Evolutionary conservation across 768 basidiomycete genomes (phyloP), one percentile per base, ranked within the genome.

Genomic region (Auricularia sp.): DNA sequence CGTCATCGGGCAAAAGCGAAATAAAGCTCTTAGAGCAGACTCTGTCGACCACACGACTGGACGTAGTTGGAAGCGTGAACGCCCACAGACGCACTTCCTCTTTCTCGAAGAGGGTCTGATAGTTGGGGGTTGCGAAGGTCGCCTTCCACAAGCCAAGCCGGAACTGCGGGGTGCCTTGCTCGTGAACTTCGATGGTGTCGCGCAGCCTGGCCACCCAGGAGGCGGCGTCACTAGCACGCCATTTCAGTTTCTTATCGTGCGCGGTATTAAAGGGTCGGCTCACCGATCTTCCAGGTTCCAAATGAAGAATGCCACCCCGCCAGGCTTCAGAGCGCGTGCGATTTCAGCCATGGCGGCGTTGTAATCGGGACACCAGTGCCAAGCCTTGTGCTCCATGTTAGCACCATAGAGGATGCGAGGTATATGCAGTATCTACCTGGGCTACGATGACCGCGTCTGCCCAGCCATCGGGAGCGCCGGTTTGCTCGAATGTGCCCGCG

Each of bases 261-360:
- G 18, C 34, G 51, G n/a, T n/a, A 35, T 13, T 2, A 36, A 45
- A 42, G 21, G 58, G 58, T 34, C 36, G 29, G 65, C 75, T 58
- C 65, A 86, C 87, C 88, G 79, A 74, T 93, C 87, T 73, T 97
- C 95, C 36, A 95, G 77, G 75, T 97, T 98, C 95, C 95, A 98
- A 59, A 95, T 85, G 64, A 92, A 80, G 4, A 81, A 86, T 18
- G 89, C 80, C 1, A 81, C 74, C 2, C 92, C 92, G n/a, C 76
- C 75, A 0, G 90, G 88, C 71, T 89, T 90, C 61, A 97, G 80
- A 68, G 94, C 84, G 37, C 92, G 84, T 7, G 85, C 81, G 69
- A 96, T 90, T 72, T 97, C 94, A 0, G 75, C 75, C 21, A 84
- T 80, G 0, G 94, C 92, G 63, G 77, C 79, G 58, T 85, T 82